Evolutionary conservation across 2,329 filamentous ascomycete species (phyloP).

Genomic region (Botrytis aclada): DNA sequence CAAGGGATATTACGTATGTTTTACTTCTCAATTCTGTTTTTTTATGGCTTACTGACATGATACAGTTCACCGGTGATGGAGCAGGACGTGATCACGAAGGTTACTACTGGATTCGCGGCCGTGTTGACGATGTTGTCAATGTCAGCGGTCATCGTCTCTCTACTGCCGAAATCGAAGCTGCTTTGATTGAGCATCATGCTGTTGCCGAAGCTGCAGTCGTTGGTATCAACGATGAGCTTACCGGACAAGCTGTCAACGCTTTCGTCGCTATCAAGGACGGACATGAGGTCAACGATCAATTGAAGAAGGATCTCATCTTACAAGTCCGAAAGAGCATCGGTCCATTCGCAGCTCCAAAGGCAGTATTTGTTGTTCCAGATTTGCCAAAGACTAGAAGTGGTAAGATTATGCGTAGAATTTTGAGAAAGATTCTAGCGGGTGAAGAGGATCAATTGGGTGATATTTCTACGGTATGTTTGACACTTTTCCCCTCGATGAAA

Average conservation of each 20-base stretch:
- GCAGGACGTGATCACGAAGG: conserved; percentile 95
- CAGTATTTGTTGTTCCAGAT: conserved; percentile 85
- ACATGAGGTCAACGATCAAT: conserved; percentile 69
- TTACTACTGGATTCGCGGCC: conserved; percentile 99
- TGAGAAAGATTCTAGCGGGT: conserved; percentile 94
- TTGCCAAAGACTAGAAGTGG: conserved; percentile 95
- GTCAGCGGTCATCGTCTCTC: conserved; percentile 94
- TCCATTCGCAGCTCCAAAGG: conserved; percentile 94
- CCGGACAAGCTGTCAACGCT: conserved; percentile 94
- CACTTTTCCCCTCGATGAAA: conserved; percentile 13
- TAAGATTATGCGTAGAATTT: conserved; percentile 97
- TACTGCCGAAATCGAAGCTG: conserved; percentile 96
- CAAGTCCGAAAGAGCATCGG: conserved; percentile 98
- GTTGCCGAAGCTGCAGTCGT: conserved; percentile 96
- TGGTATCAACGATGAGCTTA: conserved; percentile 87
- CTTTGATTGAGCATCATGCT: conserved; percentile 83
- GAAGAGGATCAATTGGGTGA: conserved; percentile 98
- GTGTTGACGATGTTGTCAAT: conserved; percentile 98
- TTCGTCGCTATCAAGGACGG: conserved; percentile 92
- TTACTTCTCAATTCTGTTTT: not conserved
- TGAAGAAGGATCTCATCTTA: conserved; percentile 89
- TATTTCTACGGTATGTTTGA: conserved; percentile 66
- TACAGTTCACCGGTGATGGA: conserved; percentile 84
- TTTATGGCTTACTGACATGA: conserved; percentile 22
- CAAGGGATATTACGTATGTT: conserved; percentile 93